phyloP scores from a whole-genome alignment of 2,329 filamentous ascomycete genomes.

The Aureobasidium sp. region DNA sequence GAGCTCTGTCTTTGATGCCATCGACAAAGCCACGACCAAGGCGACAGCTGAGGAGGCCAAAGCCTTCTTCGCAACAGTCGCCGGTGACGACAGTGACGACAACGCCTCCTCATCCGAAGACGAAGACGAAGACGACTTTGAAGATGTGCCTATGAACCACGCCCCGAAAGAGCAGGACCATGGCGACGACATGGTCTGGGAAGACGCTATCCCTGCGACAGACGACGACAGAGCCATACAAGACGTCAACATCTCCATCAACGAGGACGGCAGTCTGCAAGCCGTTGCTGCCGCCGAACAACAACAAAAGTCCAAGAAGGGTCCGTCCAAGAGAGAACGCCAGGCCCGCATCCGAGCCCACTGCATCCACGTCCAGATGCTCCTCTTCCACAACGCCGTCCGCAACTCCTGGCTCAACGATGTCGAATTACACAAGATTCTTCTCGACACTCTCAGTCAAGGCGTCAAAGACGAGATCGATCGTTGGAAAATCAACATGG shows the following conservation, averaged over 20 bases:
- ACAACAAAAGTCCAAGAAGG: conserved; percentile 56
- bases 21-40: conserved; percentile 34
- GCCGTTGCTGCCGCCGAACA: conserved; percentile 26
- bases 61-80: conserved; percentile 32
- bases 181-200: conserved; percentile 52
- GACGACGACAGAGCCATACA: conserved; percentile 26
- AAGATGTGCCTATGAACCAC: conserved; percentile 35
- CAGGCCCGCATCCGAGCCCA: conserved; percentile 73
- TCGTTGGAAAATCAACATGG: conserved; percentile 64
- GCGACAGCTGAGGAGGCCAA: conserved; percentile 30
- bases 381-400: conserved; percentile 84
- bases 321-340: conserved; percentile 76
- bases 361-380: conserved; percentile 76
- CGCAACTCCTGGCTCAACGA: conserved; percentile 83
- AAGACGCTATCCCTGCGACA: conserved; percentile 43
- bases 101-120: conserved; percentile 37
- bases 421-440: conserved; percentile 62
- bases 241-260: conserved; percentile 30
- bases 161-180: conserved; percentile 38
- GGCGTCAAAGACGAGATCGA: conserved; percentile 66
- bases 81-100: conserved; percentile 32
- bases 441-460: conserved; percentile 66
- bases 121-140: conserved; percentile 43
- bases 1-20: conserved; percentile 38
- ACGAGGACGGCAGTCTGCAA: conserved; percentile 31